A percentile compares a stretch with the other conserved stretches of the same genome.
These are phyloP conservation scores for Pythium oligandrum DNA, from an alignment of 352 stramenopile species.

Conservation along the genomic window DNA sequence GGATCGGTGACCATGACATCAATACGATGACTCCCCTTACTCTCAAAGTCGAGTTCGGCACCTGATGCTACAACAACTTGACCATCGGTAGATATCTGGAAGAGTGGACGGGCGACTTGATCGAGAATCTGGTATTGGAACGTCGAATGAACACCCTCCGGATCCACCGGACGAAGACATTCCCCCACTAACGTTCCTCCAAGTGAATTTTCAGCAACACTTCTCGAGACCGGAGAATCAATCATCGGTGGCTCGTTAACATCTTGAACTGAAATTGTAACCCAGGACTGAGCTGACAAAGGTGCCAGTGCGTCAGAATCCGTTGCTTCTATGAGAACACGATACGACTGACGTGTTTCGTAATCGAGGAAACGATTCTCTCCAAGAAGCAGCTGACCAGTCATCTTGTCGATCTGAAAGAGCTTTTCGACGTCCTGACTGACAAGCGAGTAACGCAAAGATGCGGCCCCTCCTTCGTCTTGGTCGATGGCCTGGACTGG, in stretches of 20 bases:
- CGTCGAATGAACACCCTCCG: slow-evolving; percentile 14
- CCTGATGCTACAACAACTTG: slow-evolving; percentile 8
- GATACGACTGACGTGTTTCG: slow-evolving; percentile 10
- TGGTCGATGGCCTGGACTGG: slow-evolving; percentile 8
- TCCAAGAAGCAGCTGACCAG: slow-evolving; percentile 15
- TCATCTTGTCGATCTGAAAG: slow-evolving; percentile 17
- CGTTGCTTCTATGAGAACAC: slow-evolving; percentile 9
- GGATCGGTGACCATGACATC: slow-evolving; percentile 20
- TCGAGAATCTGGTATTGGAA: slow-evolving; percentile 14
- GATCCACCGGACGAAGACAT: slow-evolving; percentile 12
- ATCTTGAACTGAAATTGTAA: slow-evolving; percentile 15
- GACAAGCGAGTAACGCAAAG: slow-evolving; percentile 11
- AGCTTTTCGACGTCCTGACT: slow-evolving; percentile 6
- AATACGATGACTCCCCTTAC: slow-evolving; percentile 7
- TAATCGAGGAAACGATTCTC: slow-evolving; percentile 11
- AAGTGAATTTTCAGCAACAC: slow-evolving; percentile 10
- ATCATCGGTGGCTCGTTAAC: slow-evolving; percentile 22
- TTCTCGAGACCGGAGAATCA: not conserved
- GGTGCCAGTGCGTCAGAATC: slow-evolving; percentile 2
- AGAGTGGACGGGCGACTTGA: not conserved
- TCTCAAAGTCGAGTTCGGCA: slow-evolving; percentile 18
- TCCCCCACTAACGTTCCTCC: slow-evolving; percentile 9
- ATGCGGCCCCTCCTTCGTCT: slow-evolving; percentile 1
- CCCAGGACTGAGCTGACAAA: slow-evolving; percentile 8
- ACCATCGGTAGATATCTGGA: slow-evolving; percentile 6